Evolutionary conservation across 2,329 filamentous ascomycete genomes (phyloP), one percentile per base, ranked within the genome.

Genomic region (Arthrobotrys conoides): DNA sequence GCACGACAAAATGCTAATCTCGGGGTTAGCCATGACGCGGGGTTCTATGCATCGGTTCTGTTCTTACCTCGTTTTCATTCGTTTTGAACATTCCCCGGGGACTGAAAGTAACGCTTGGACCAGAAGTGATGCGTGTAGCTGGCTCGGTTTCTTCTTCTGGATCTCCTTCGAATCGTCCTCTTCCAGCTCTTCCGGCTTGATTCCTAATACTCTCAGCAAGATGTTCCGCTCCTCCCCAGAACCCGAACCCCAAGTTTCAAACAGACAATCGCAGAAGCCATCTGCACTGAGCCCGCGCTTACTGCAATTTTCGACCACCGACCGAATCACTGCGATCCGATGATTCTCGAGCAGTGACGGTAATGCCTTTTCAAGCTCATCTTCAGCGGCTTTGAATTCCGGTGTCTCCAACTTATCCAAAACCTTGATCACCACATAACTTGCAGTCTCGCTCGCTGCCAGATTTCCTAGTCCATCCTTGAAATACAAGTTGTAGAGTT

Each of bases 361-460:
- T 5, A 97, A 88, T 69, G 93, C 90, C 0, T 93, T 91, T 3
- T 91, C 84, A 71, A 97, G 92, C 82, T 90, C 88, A 61, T 90
- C 87, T 71, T 94, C 89, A 0, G 92, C 93, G 70, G 90, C 89
- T 49, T 91, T 87, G 8, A 99, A 87, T 82, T 97, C 94, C 76
- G 97, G 93, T 83, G 93, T 94, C 84, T 93, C 91, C 10, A 98
- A 87, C 68, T 96, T 90, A 83, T 93, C 92, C 51, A 99, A 86
- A 2, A 96, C 90, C 73, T 90, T 90, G 81, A 94, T 92, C 20
- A 93, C 93, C 0, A 96, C 92, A 83, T 97, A 98, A 24, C 90
- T 92, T 5, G 96, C 94, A 61, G 94, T 92, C 82, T 97, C 94
- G 83, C 98, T 98, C 73, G 94, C 91, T 5, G 95, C 89, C 76